Percentiles rank a stretch among this genome's conserved stretches.
Evolutionary conservation across 805 yeast species (phyloP).

Genomic region (Wickerhamomyces canadensis): DNA sequence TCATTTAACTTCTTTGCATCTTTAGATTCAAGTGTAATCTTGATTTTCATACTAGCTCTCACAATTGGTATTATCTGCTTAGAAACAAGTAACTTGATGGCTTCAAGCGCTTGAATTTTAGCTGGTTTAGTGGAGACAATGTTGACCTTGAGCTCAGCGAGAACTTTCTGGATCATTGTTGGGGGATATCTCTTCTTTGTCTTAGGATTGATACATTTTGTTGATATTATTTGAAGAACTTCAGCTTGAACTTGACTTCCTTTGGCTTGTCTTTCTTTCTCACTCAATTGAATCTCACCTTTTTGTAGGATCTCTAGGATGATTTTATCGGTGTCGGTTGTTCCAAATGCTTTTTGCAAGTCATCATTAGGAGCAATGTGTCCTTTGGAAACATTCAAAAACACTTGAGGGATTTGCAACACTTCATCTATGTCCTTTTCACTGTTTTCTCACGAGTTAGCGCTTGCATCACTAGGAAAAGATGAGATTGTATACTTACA

Average conservation of each 20-base stretch:
- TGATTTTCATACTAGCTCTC: conserved; percentile 88
- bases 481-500: conserved; percentile 26
- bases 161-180: conserved; percentile 84
- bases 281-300: conserved; percentile 93
- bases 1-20: conserved; percentile 42
- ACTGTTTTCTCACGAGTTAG: too few species aligned
- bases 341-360: conserved; percentile 63
- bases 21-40: conserved; percentile 51
- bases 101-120: conserved; percentile 87
- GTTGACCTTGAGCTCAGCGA: conserved; percentile 74
- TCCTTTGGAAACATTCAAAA: conserved; percentile 89
- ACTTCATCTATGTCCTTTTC: conserved; percentile 96
- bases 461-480: too few species aligned
- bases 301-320: conserved; percentile 77
- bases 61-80: conserved; percentile 88
- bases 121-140: conserved; percentile 69
- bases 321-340: conserved; percentile 68
- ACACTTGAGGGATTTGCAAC: conserved; percentile 91
- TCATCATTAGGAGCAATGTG: conserved; percentile 88
- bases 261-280: conserved; percentile 82
- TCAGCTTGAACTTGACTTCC: conserved; percentile 72
- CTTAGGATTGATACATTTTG: conserved; percentile 88
- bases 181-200: conserved; percentile 91
- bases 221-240: conserved; percentile 73
- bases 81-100: conserved; percentile 69